A percentile compares a stretch with the other conserved stretches of the same genome.
Evolutionary conservation across 306 rosid species (phyloP).

Genomic region (Canavalia ensiformis): DNA sequence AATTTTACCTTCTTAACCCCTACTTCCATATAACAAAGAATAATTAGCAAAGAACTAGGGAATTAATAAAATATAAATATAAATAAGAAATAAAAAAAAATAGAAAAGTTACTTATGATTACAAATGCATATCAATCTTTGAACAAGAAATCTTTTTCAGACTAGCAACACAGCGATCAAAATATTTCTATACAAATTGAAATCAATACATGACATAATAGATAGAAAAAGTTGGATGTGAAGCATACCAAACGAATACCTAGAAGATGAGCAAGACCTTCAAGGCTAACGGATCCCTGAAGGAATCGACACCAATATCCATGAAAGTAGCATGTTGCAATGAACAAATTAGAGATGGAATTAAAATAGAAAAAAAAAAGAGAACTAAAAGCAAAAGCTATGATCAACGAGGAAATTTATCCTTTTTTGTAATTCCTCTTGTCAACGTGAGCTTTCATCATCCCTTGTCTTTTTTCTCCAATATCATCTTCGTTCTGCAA

Average conservation of each 20-base stretch:
- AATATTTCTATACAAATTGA: background rate
- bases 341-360: background rate
- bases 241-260: slow-evolving; percentile 52
- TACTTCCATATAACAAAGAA: too few relatives aligned
- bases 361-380: background rate
- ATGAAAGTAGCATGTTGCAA: slow-evolving; percentile 93
- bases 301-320: slow-evolving; percentile 86
- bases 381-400: background rate
- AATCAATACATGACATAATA: background rate
- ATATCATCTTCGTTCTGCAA: slow-evolving; percentile 70
- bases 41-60: too few relatives aligned
- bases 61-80: too few relatives aligned
- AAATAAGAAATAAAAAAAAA: too few relatives aligned
- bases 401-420: background rate
- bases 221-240: background rate
- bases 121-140: background rate
- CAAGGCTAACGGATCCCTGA: slow-evolving; percentile 89
- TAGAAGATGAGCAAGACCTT: slow-evolving; percentile 96
- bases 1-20: too few relatives aligned
- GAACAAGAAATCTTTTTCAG: slow-evolving; percentile 1
- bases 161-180: slow-evolving; percentile 9
- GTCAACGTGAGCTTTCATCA: slow-evolving; percentile 77
- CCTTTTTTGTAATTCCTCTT: slow-evolving; percentile 87
- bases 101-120: too few relatives aligned
- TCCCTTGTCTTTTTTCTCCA: slow-evolving; percentile 63